Evolutionary conservation across 257 asterid species (phyloP).

Genomic region (Fraxinus anomala): DNA sequence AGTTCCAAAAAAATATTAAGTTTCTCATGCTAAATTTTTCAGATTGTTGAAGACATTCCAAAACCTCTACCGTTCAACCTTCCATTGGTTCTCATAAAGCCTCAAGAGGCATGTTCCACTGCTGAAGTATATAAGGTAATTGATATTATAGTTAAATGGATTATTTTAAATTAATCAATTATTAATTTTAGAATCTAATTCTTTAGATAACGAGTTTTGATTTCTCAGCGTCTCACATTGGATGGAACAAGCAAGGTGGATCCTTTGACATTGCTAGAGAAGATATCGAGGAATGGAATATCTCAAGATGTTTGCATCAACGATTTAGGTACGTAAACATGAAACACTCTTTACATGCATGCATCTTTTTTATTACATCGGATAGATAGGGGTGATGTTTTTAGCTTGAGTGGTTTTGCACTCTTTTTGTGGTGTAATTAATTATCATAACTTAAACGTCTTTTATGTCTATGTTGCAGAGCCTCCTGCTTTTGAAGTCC

Average conservation of each 20-base stretch:
- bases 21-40: conserved; percentile 22
- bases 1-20: not conserved
- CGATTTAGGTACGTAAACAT: conserved; percentile 65
- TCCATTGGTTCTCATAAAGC: conserved; percentile 93
- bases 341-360: not conserved
- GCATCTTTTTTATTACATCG: not conserved
- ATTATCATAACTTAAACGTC: too few relatives aligned
- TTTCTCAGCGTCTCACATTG: conserved; percentile 61
- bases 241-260: conserved; percentile 71
- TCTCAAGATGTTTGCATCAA: conserved; percentile 87
- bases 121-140: conserved; percentile 97
- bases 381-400: not conserved
- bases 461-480: conserved; percentile 40
- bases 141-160: conserved; percentile 6
- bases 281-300: conserved; percentile 67
- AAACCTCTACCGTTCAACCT: conserved; percentile 57
- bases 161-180: not conserved
- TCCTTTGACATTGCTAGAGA: conserved; percentile 78
- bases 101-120: conserved; percentile 90
- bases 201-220: conserved; percentile 17
- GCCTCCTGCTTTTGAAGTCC: conserved; percentile 89
- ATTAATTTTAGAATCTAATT: not conserved
- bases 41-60: conserved; percentile 83
- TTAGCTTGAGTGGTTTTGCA: not conserved
- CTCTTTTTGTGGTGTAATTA: too few relatives aligned